phyloP scores from a whole-genome alignment of 169 alveolate genomes.

The Plasmodium malariae region DNA sequence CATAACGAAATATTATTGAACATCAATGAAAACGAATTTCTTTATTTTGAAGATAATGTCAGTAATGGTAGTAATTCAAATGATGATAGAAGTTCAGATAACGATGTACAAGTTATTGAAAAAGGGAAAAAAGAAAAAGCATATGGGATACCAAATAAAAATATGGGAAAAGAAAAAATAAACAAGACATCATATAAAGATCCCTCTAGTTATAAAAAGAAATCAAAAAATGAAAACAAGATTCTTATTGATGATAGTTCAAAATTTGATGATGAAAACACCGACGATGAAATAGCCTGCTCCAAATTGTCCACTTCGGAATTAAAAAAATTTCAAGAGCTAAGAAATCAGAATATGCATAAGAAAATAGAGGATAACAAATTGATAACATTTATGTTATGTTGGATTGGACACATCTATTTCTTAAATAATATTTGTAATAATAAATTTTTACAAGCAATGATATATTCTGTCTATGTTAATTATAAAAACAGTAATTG shows the following conservation, averaged over 20 bases:
- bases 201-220: background rate
- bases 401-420: constrained; percentile 44
- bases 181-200: background rate
- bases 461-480: constrained; percentile 65
- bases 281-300: background rate
- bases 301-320: background rate
- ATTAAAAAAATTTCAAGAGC: background rate
- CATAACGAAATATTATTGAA: background rate
- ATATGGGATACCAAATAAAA: background rate
- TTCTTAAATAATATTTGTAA: constrained; percentile 53
- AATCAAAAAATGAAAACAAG: background rate
- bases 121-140: background rate
- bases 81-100: constrained; percentile 6
- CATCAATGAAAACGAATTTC: constrained; percentile 22
- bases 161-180: background rate
- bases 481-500: constrained; percentile 18
- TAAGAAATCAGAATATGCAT: constrained; percentile 23
- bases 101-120: constrained; percentile 42
- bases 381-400: constrained; percentile 22
- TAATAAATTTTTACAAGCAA: constrained; percentile 34
- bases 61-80: background rate
- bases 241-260: background rate
- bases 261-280: background rate
- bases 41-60: constrained; percentile 16
- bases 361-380: constrained; percentile 62